These are phyloP conservation scores for Podila horticola DNA, from an alignment of 192 early-diverging fungal species.

Conservation along the genomic window DNA sequence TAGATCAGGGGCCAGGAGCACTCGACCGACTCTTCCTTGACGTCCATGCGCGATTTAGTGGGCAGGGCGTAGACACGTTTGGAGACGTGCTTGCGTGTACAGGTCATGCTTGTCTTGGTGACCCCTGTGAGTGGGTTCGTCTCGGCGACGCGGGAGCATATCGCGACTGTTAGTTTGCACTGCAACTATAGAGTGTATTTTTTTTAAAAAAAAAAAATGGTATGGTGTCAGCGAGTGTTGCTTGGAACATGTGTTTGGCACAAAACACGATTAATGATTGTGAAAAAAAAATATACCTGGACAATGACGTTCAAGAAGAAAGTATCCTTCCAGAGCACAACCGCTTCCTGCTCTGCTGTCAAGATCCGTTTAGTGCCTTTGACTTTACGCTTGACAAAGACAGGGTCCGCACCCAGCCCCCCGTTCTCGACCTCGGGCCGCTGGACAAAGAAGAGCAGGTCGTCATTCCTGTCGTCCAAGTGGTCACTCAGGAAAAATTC, in stretches of 20 bases:
- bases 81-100: constrained; percentile 76
- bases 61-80: constrained; percentile 89
- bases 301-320: constrained; percentile 93
- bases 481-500: constrained; percentile 78
- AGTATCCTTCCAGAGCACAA: constrained; percentile 91
- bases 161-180: constrained; percentile 90
- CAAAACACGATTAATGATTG: too few species aligned
- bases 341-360: constrained; percentile 62
- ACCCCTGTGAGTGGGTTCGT: constrained; percentile 25
- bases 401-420: constrained; percentile 65
- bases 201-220: neutral
- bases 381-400: constrained; percentile 86
- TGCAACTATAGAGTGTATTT: constrained; percentile 63
- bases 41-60: constrained; percentile 92
- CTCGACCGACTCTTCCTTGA: constrained; percentile 89
- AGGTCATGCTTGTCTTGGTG: constrained; percentile 72
- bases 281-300: constrained; percentile 58
- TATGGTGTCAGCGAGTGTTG: too few species aligned
- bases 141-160: constrained; percentile 70
- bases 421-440: constrained; percentile 54
- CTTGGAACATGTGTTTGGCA: too few species aligned
- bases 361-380: constrained; percentile 18
- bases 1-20: constrained; percentile 92
- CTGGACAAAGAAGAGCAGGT: constrained; percentile 89
- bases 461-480: constrained; percentile 77